Conservation (phyloP, 73 alveolate genomes). For the Blepharisma japonicum region DNA sequence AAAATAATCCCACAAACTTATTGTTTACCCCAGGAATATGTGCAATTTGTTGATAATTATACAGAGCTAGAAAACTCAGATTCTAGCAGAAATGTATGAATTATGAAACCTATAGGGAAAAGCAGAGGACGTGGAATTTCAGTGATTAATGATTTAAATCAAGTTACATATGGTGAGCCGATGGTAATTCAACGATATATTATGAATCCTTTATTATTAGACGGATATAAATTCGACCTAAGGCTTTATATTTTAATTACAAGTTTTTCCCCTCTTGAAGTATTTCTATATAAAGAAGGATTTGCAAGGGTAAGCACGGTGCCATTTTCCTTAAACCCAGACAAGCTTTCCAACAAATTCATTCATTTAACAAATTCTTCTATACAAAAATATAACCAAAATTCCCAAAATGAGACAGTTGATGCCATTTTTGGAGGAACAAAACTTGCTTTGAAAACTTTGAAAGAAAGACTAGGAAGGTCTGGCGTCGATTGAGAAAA, state of each 20-base stretch:
- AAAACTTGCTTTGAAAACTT: constrained; percentile 75
- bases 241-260: constrained; percentile 94
- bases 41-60: constrained; percentile 64
- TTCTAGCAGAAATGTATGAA: constrained; percentile 79
- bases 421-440: constrained; percentile 89
- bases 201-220: constrained; percentile 88
- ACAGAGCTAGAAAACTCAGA: constrained; percentile 63
- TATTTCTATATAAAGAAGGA: constrained; percentile 97
- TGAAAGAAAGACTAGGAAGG: constrained; percentile 59
- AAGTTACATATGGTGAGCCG: constrained; percentile 92
- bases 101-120: constrained; percentile 90
- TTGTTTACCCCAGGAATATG: constrained; percentile 93
- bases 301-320: constrained; percentile 94
- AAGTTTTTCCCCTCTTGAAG: constrained; percentile 93
- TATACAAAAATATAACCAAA: constrained; percentile 74
- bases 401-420: constrained; percentile 48
- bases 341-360: constrained; percentile 77
- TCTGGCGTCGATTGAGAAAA: constrained; percentile 71
- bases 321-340: constrained; percentile 86
- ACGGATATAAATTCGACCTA: constrained; percentile 97
- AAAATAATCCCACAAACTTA: constrained; percentile 89
- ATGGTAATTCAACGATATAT: constrained; percentile 91
- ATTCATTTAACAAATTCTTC: constrained; percentile 90
- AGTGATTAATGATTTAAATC: constrained; percentile 84
- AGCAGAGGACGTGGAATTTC: constrained; percentile 97